Percentiles rank a stretch among this genome's conserved stretches.
These are phyloP conservation scores for Trametes elegans DNA, from an alignment of 768 basidiomycete species.

Conservation along the genomic window DNA sequence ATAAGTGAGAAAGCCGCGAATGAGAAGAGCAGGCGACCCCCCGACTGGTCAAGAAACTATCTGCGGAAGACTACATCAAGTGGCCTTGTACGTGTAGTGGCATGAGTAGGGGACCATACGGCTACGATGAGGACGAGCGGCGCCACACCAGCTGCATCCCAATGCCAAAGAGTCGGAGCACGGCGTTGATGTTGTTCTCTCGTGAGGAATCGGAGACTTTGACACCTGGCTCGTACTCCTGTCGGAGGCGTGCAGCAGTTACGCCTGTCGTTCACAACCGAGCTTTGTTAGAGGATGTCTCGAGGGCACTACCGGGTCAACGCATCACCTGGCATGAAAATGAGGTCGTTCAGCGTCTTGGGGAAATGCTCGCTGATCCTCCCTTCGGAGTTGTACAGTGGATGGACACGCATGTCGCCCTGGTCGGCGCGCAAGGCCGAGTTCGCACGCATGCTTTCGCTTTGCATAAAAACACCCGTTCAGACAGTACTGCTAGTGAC, in stretches of 20 bases:
- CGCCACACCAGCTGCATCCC: slow-evolving; percentile 52
- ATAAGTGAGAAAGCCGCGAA: no score
- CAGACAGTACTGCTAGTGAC: neutral
- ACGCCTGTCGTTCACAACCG: slow-evolving; percentile 5
- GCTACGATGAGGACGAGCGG: slow-evolving; percentile 3
- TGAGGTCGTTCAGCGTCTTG: slow-evolving; percentile 49
- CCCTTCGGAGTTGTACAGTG: slow-evolving; percentile 49
- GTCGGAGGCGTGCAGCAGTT: slow-evolving; percentile 28
- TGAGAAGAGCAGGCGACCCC: no score
- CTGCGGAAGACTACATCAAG: no score
- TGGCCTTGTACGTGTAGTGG: neutral
- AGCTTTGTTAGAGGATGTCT: neutral
- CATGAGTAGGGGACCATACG: neutral
- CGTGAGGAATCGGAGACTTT: slow-evolving; percentile 34
- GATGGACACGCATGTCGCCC: slow-evolving; percentile 40
- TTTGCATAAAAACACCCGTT: slow-evolving; percentile 26
- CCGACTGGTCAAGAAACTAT: no score
- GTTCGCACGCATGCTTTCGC: slow-evolving; percentile 59
- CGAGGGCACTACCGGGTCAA: slow-evolving; percentile 21
- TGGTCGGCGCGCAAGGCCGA: slow-evolving; percentile 43
- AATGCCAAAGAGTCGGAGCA: slow-evolving; percentile 59
- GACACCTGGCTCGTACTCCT: slow-evolving; percentile 36
- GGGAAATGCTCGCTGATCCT: slow-evolving; percentile 49
- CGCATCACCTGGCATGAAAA: slow-evolving; percentile 52
- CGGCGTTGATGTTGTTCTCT: slow-evolving; percentile 50